Base-by-base conservation (phyloP, 805 yeast genomes). In the Saccharomyces eubayanus region DNA sequence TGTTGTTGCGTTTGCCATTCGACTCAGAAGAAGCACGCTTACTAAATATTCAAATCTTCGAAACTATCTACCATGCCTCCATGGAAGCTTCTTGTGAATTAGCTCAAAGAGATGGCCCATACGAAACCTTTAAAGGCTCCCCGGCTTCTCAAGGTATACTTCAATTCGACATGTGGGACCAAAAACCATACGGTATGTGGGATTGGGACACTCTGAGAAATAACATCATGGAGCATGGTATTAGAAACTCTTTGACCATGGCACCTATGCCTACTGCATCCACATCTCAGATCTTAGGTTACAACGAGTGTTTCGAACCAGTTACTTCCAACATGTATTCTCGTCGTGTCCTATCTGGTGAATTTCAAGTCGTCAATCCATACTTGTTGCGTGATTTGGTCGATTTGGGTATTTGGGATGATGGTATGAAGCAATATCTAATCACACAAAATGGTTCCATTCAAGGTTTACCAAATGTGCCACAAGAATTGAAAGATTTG, bases 261-360 rank as follows among this genome's bases (percentile, higher is more conserved):
- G 97, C 94, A 0, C 94, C 96, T 50, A 91, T 91, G 98, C 98
- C 98, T 21, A 91, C 98, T 10, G 98, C 98, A 1, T 89, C 97
- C 0, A 92, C 98, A 1, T 92, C 98, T 1, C 97, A 90, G 73
- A 90, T 91, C 47, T 76, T 91, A 51, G 97, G 97, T 31, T 88
- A 79, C 74, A 90, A 83, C 62, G 98, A 91, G 73, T 91, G 97
- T 71, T 91, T 91, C 69, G 98, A 92, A 72, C 97, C 98, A 5
- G 81, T 84, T 66, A 90, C 97, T 2, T 89, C 96, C 21, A 91
- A 91, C 70, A 82, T 92, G 59, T 92, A 90, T 70, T 82, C 87
- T 40, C 81, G 97, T 62, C 81, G 97, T 63, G 96, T 89, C 2
- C 74, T 89, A 5, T 86, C 97, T 12, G 97, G 97, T 45, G 97